Conservation (phyloP, 805 yeast genomes). For the Metschnikowia colocasiae region DNA sequence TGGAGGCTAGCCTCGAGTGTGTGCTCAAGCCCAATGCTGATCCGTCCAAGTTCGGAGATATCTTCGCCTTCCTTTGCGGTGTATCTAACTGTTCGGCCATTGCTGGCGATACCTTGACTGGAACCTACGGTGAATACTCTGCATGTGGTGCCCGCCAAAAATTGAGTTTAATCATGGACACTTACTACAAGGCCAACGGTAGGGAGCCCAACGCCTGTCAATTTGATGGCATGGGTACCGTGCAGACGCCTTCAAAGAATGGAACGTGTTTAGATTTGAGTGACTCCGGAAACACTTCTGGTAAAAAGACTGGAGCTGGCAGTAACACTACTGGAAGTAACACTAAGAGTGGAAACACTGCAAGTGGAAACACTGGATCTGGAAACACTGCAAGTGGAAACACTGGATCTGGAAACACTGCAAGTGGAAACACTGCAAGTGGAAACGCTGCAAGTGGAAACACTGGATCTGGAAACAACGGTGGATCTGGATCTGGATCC, state of each 20-base stretch:
- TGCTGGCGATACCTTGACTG: slow-evolving; percentile 35
- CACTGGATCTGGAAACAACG: no score
- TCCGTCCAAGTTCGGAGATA: slow-evolving; percentile 31
- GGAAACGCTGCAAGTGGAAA: no score
- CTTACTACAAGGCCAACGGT: neutral
- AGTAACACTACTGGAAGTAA: no score
- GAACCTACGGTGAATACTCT: slow-evolving; percentile 26
- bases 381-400: no score
- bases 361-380: no score
- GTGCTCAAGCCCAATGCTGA: slow-evolving; percentile 29
- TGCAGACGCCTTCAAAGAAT: neutral
- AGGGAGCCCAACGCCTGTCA: neutral
- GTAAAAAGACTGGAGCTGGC: slow-evolving; percentile 24
- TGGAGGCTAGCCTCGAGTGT: slow-evolving; percentile 33
- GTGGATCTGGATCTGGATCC: no score
- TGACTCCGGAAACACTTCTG: no score
- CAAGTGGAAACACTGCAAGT: no score
- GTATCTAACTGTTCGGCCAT: slow-evolving; percentile 36
- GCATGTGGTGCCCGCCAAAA: neutral
- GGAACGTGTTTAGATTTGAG: no score
- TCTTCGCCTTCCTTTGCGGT: slow-evolving; percentile 34
- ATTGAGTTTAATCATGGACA: neutral
- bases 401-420: no score
- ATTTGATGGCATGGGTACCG: neutral
- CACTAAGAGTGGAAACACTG: no score